Evolutionary conservation across 2,329 filamentous ascomycete species (phyloP), one percentile per base, ranked within the genome.

Genomic region (Hypoxylon sp.): DNA sequence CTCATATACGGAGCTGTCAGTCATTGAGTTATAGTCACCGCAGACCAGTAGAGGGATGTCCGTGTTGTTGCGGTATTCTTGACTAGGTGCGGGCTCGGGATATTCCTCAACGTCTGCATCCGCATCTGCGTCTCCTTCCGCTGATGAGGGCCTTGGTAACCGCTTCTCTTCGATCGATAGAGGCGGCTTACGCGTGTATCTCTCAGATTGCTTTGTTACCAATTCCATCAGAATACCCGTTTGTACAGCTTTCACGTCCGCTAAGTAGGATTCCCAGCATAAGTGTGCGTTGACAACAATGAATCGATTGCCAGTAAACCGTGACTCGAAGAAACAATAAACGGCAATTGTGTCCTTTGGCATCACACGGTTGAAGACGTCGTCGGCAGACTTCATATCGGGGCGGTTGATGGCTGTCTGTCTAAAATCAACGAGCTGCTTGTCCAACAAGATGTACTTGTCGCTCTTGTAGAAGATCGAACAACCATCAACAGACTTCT

Each of bases 321-420:
- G 90, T 76, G 97, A 98, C 81, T 99, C 96, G 70, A 99, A 89
- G 84, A 98, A 97, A 62, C 92, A 90, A 53, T 97, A 89, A 53
- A 97, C 91, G 14, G 92, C 96, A 80, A 99, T 97, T 79, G 98
- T 95, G 85, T 99, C 96, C 82, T 96, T 94, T 68, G 95, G 95
- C 96, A 98, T 98, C 68, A 99, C 92, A 30, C 96, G 92, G 80
- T 99, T 99, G 86, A 97, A 98, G 64, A 98, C 95, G 76, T 99
- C 96, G 78, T 97, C 93, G 76, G 97, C 94, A 63, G 95, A 93
- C 83, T 98, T 98, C 89, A 98, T 97, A 79, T 98, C 96, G 2
- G 95, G 93, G 72, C 96, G 88, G 78, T 97, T 96, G 81, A 99
- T 97, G 72, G 95, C 95, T 63, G 94, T 93, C 66, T 93, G 92